Evolutionary conservation across 192 early-diverging fungal genomes (phyloP).

Genomic region (Coemansia sp.): DNA sequence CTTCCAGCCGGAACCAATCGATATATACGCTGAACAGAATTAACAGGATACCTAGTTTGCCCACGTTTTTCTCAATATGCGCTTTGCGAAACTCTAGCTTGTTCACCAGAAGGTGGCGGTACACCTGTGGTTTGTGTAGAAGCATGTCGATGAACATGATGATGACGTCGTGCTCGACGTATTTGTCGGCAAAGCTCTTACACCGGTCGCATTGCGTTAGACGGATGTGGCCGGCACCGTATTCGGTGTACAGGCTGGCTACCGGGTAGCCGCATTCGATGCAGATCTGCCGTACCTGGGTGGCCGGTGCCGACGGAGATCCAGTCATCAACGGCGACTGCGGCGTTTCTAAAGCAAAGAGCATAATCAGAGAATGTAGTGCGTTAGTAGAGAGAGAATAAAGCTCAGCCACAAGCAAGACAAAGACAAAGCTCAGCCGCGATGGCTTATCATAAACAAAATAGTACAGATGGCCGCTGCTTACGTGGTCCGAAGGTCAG

Average conservation of each 20-base stretch:
- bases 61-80: constrained; percentile 60
- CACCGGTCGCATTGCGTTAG: constrained; percentile 77
- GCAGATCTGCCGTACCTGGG: constrained; percentile 53
- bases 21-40: constrained; percentile 91
- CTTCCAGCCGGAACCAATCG: constrained; percentile 88
- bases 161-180: constrained; percentile 86
- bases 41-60: constrained; percentile 76
- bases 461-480: background rate
- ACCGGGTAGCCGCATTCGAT: constrained; percentile 76
- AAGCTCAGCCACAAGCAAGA: no score
- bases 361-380: no score
- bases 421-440: no score
- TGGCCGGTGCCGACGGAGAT: constrained; percentile 14
- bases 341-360: constrained; percentile 29
- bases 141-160: constrained; percentile 92
- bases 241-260: constrained; percentile 73
- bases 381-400: no score
- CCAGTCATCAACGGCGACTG: constrained; percentile 48
- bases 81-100: constrained; percentile 59
- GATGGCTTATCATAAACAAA: no score
- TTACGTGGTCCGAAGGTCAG: constrained; percentile 50
- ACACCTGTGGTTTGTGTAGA: constrained; percentile 81
- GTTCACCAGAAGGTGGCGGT: constrained; percentile 85
- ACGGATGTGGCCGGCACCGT: constrained; percentile 79
- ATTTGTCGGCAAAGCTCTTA: constrained; percentile 86